Base-by-base conservation (phyloP, 2,329 filamentous ascomycete genomes). In the Hypoxylon sp. region DNA sequence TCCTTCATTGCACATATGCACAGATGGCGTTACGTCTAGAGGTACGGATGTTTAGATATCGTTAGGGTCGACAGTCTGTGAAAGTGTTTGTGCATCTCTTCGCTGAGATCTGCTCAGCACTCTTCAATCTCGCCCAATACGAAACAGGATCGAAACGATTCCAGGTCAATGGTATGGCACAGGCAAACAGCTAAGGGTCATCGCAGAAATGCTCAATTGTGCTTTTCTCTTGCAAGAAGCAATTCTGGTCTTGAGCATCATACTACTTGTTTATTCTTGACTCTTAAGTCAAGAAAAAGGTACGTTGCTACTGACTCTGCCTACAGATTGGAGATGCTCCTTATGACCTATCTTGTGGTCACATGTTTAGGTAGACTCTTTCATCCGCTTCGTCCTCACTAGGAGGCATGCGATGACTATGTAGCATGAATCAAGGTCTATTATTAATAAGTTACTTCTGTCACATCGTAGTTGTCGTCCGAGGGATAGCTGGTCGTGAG, bases 1-100 rank as follows among this genome's bases (percentile, higher is more conserved):
- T 67, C 56, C 51, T 71, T 68, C 55, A 65, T 70, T 69, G 55
- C 68, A 74, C 68, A 77, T 70, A 75, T 74, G 76, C 76, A 78
- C 76, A 76, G 70, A 71, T 67, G 77, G 77, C 77, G 77, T 79
- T 78, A 66, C 72, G 75, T 72, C 65, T 73, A 76, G 77, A 77
- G 76, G 70, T 73, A 68, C 63, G 72, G 72, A 68, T 77, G 73
- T 71, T 76, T 78, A 78, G 77, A 79, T 72, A 74, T 74, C 71
- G 59, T 75, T 75, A 73, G 73, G 73, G 64, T 68, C 63, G 72
- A 67, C 70, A 68, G 61, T 57, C 62, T 53, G 51, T 62, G 35
- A 67, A 65, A 64, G 65, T 66, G 44, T 72, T 22, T 31, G 65
- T 68, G 70, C 61, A 66, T 74, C 68, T 75, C 70, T 72, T 72